Conservation (phyloP, 2,329 filamentous ascomycete genomes). For the Colletotrichum gloeosporioides region DNA sequence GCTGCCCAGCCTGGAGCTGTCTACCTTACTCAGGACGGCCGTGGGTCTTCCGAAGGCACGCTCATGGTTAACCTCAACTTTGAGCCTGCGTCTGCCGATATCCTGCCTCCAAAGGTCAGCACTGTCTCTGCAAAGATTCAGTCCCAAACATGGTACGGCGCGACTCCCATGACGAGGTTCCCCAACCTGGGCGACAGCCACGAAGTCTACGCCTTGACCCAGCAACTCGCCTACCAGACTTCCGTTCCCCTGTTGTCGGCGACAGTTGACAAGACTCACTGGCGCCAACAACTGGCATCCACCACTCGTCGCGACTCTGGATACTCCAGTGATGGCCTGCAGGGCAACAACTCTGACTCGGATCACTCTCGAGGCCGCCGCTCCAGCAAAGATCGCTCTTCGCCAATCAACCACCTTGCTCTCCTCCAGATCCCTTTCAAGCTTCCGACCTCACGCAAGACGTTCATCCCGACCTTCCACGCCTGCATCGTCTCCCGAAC, state of each 20-base stretch:
- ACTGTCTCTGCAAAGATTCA: slow-evolving; percentile 55
- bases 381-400: slow-evolving; percentile 20
- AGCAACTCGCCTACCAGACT: slow-evolving; percentile 51
- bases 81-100: slow-evolving; percentile 46
- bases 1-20: slow-evolving; percentile 52
- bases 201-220: slow-evolving; percentile 30
- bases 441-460: slow-evolving; percentile 51
- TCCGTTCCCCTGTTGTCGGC: slow-evolving; percentile 45
- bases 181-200: slow-evolving; percentile 57
- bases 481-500: slow-evolving; percentile 61
- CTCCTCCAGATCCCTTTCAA: slow-evolving; percentile 52
- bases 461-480: slow-evolving; percentile 63
- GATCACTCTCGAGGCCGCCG: slow-evolving; percentile 27
- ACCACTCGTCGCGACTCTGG: slow-evolving; percentile 56
- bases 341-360: slow-evolving; percentile 38
- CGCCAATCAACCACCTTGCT: slow-evolving; percentile 44
- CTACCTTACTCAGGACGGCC: slow-evolving; percentile 56
- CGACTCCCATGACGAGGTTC: slow-evolving; percentile 47
- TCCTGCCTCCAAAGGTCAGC: slow-evolving; percentile 53
- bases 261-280: slow-evolving; percentile 39
- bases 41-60: slow-evolving; percentile 44
- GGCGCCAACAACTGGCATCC: slow-evolving; percentile 42
- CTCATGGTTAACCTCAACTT: slow-evolving; percentile 54
- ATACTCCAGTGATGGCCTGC: slow-evolving; percentile 50
- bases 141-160: slow-evolving; percentile 58